phyloP scores from a whole-genome alignment of 805 yeast genomes.

The Teunomyces cretensis region DNA sequence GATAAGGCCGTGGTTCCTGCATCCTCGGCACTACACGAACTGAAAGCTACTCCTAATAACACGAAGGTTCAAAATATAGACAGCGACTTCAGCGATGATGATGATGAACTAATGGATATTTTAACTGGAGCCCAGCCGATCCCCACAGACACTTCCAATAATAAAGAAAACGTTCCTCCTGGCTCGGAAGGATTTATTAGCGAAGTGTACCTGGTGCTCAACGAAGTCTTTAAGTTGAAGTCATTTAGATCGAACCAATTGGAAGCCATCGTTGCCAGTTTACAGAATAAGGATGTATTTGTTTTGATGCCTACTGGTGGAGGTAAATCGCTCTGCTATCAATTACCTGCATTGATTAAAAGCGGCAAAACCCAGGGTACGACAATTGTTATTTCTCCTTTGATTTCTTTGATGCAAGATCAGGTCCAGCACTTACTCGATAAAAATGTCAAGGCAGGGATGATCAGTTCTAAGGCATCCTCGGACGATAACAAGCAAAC shows the following conservation, averaged over 20 bases:
- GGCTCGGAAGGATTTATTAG: slow-evolving; percentile 55
- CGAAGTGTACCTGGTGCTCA: slow-evolving; percentile 62
- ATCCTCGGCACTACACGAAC: background rate
- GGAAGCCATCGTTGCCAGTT: slow-evolving; percentile 79
- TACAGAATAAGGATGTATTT: slow-evolving; percentile 81
- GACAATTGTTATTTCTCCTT: slow-evolving; percentile 89
- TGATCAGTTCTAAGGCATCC: slow-evolving; percentile 78
- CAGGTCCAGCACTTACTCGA: slow-evolving; percentile 80
- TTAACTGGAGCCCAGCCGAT: slow-evolving; percentile 13
- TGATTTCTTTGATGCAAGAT: slow-evolving; percentile 96
- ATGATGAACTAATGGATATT: slow-evolving; percentile 28
- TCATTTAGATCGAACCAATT: slow-evolving; percentile 80
- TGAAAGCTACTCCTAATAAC: slow-evolving; percentile 7
- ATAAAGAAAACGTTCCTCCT: slow-evolving; percentile 20
- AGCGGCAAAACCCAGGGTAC: slow-evolving; percentile 79
- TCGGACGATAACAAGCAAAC: slow-evolving; percentile 62
- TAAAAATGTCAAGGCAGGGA: slow-evolving; percentile 74
- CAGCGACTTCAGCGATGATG: slow-evolving; percentile 31
- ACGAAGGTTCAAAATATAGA: background rate
- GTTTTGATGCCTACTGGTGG: slow-evolving; percentile 99
- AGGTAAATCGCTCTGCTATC: slow-evolving; percentile 94
- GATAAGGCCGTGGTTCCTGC: background rate
- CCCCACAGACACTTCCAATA: slow-evolving; percentile 12
- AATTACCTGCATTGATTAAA: slow-evolving; percentile 82
- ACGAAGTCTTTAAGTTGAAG: slow-evolving; percentile 57